Evolutionary conservation across 495 filamentous ascomycete genomes (phyloP).

Genomic region (Lasiosphaeriaceae sp.): DNA sequence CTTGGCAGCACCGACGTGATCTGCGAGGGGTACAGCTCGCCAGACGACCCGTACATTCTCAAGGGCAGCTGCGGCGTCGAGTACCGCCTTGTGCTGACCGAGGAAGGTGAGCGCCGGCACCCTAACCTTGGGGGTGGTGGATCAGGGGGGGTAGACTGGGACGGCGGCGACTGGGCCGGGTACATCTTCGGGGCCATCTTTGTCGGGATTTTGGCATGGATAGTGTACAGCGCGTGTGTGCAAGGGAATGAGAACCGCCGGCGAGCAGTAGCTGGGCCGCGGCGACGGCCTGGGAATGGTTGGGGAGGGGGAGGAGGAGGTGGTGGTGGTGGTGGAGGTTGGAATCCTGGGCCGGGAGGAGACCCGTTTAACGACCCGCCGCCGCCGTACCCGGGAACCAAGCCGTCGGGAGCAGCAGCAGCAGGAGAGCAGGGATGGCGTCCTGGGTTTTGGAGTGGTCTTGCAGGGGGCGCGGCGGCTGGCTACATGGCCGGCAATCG

Average conservation of each 20-base stretch:
- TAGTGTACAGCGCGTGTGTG: constrained; percentile 45
- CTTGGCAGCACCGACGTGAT: constrained; percentile 86
- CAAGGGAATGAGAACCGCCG: constrained; percentile 8
- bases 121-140: constrained; percentile 36
- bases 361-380: constrained; percentile 55
- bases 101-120: constrained; percentile 70
- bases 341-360: constrained; percentile 36
- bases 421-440: constrained; percentile 53
- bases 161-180: constrained; percentile 17
- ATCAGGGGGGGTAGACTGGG: constrained; percentile 8
- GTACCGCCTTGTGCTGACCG: constrained; percentile 78
- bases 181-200: constrained; percentile 35
- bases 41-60: constrained; percentile 77
- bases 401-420: constrained; percentile 17
- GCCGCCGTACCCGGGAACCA: constrained; percentile 51
- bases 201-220: constrained; percentile 45
- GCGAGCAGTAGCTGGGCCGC: constrained; percentile 9
- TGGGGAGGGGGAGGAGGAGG: constrained; percentile 15
- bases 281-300: constrained; percentile 6
- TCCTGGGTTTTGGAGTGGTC: constrained; percentile 86
- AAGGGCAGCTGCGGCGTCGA: constrained; percentile 92
- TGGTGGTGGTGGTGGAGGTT: constrained; percentile 25
- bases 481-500: constrained; percentile 62
- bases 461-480: constrained; percentile 66
- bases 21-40: constrained; percentile 79